phyloP scores from a whole-genome alignment of 2,329 filamentous ascomycete species.

The Cladosporium sphaerospermum region DNA sequence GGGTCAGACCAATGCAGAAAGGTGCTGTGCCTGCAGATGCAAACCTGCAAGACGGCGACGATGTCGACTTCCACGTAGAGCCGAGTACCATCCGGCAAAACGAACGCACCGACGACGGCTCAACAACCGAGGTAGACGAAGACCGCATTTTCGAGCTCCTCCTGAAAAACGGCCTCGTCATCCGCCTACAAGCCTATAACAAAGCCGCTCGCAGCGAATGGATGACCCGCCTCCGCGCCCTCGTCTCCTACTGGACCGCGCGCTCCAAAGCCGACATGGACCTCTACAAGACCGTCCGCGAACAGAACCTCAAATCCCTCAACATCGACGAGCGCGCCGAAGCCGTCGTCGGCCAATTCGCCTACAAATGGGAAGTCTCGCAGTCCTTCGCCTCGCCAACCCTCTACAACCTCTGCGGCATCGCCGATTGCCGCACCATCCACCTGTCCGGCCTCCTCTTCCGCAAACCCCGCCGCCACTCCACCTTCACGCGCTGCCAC shows the following conservation, averaged over 20 bases:
- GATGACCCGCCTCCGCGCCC: constrained; percentile 51
- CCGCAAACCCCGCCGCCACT: constrained; percentile 57
- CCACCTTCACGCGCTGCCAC: constrained; percentile 54
- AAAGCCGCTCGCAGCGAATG: constrained; percentile 54
- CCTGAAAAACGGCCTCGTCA: constrained; percentile 54
- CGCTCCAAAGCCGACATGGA: constrained; percentile 51
- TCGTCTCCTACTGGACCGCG: constrained; percentile 57
- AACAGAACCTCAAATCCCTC: constrained; percentile 52
- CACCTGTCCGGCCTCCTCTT: constrained; percentile 57
- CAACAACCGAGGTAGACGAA: constrained; percentile 48
- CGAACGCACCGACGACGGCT: constrained; percentile 43
- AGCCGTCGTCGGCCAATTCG: constrained; percentile 59
- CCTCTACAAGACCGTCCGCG: constrained; percentile 51
- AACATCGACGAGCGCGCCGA: constrained; percentile 62
- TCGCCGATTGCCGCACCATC: constrained; percentile 56
- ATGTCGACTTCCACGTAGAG: constrained; percentile 50
- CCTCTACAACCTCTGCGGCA: constrained; percentile 63
- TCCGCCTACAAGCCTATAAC: constrained; percentile 53
- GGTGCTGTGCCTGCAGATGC: constrained; percentile 50
- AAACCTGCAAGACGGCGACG: constrained; percentile 46
- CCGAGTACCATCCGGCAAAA: constrained; percentile 9
- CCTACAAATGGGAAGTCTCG: constrained; percentile 62
- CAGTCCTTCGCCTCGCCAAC: constrained; percentile 57
- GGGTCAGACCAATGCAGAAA: constrained; percentile 50
- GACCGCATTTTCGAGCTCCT: constrained; percentile 56